Evolutionary conservation across 305 asterid species (phyloP), one percentile per base, ranked within the genome.

Genomic region (Salvia sclarea): DNA sequence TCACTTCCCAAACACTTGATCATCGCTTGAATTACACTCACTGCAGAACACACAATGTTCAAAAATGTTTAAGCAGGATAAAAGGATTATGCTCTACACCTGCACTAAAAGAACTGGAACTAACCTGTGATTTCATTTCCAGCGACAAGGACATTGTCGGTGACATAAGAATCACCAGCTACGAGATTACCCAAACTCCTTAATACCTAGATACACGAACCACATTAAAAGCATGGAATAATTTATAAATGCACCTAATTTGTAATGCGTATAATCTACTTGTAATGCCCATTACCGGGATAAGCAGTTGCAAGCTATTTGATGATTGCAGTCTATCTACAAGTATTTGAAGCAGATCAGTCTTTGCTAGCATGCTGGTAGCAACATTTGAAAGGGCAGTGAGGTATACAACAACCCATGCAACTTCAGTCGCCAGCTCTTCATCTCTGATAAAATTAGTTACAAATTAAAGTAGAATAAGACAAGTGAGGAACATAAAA

Each of bases 391-490:
- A 95, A 61, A 91, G 95, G 47, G 97, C 96, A 50, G 98, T 82
- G 73, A 95, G 95, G 82, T 95, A 95, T 73, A 89, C 98, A 71
- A 86, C 92, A 37, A 91, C 97, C 99, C 99, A 95, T 63, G 97
- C 95, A 47, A 95, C 92, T 81, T 95, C 99, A 37, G 98, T 88
- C 12, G 91, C 87, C 83, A 95, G 76, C 67, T 95, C 98, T 70
- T 87, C 97, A 74, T 89, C 97, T 81, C 99, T 94, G 84, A 70
- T 75, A 47, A 72, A 59, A 68, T 48, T 72, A 49, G n/a, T 24
- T 77, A 75, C 59, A 61, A 54, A 59, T 68, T 55, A 55, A 52
- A 59, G 57, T 68, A 17, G 40, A 35, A 16, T 49, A 31, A 52
- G 43, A 25, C 20, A 8, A 50, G 64, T 22, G 16, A 31, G 47